A percentile compares a stretch with the other conserved stretches of the same genome.
These are phyloP conservation scores for Monarda citriodora DNA, from an alignment of 305 asterid genomes.

Conservation along the genomic window DNA sequence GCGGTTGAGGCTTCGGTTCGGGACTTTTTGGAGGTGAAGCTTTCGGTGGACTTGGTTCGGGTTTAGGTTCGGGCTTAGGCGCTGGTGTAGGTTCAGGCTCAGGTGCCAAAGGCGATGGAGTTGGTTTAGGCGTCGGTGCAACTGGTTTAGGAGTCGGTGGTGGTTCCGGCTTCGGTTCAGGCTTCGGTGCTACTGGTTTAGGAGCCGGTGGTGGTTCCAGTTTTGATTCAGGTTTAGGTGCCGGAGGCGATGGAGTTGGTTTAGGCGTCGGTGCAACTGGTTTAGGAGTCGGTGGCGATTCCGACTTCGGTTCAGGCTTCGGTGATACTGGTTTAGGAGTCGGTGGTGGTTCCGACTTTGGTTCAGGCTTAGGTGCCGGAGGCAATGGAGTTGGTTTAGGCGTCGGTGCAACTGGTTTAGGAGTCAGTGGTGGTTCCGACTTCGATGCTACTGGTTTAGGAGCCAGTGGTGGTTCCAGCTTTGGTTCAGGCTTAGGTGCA, in stretches of 20 bases:
- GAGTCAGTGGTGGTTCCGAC: not conserved
- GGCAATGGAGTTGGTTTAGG: not conserved
- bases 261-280: not conserved
- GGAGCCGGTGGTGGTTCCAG: not conserved
- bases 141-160: not conserved
- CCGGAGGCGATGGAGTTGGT: not conserved
- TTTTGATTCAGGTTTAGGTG: not conserved
- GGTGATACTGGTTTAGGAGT: conserved; percentile 4
- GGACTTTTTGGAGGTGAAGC: not conserved
- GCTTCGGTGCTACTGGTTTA: not conserved
- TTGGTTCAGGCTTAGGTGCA: conserved; percentile 9
- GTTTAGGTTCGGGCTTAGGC: not conserved
- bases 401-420: not conserved
- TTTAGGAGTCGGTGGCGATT: not conserved
- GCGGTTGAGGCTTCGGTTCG: not conserved
- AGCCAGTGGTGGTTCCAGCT: conserved; percentile 7
- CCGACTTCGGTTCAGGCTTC: not conserved
- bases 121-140: not conserved
- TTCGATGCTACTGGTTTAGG: not conserved
- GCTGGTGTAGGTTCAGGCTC: not conserved
- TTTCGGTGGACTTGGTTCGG: conserved; percentile 3
- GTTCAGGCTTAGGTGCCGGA: not conserved
- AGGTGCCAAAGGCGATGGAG: not conserved
- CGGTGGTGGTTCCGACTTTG: not conserved
- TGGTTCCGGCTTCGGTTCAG: not conserved